These are phyloP conservation scores for Oldenlandia corymbosa DNA, from an alignment of 257 asterid genomes.

Conservation along the genomic window DNA sequence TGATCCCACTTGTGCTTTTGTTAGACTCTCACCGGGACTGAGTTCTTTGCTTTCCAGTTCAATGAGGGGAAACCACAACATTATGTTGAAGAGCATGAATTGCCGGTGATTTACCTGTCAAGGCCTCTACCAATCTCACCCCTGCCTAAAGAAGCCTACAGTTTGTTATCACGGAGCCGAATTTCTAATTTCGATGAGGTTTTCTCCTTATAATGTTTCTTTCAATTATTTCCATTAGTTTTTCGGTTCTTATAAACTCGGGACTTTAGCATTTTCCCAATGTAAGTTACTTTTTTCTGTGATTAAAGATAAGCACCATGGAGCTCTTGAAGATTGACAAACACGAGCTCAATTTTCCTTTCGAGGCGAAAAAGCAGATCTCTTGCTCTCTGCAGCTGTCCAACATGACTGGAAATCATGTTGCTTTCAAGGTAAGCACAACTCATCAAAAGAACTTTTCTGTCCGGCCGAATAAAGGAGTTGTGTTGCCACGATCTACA, in stretches of 20 bases:
- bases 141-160: conserved; percentile 44
- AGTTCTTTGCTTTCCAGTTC: conserved; percentile 33
- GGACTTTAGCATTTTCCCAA: neutral
- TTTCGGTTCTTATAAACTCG: neutral
- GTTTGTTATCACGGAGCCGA: conserved; percentile 21
- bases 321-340: neutral
- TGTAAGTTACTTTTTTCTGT: too few relatives aligned
- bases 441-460: neutral
- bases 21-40: neutral
- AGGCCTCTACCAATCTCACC: conserved; percentile 47
- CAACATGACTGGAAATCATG: conserved; percentile 1
- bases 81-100: conserved; percentile 53
- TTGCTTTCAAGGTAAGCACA: conserved; percentile 9
- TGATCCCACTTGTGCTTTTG: neutral
- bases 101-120: conserved; percentile 52
- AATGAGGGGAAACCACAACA: conserved; percentile 39
- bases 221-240: neutral
- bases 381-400: conserved; percentile 4
- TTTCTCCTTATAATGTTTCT: neutral
- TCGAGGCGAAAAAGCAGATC: conserved; percentile 3
- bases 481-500: conserved; percentile 42
- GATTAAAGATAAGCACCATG: neutral
- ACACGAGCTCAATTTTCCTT: conserved; percentile 5
- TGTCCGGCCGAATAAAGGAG: conserved; percentile 21
- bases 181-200: conserved; percentile 37